Percentiles rank a stretch among this genome's conserved stretches.
Evolutionary conservation across 257 asterid genomes (phyloP).

Genomic region (Solanum pimpinellifolium): DNA sequence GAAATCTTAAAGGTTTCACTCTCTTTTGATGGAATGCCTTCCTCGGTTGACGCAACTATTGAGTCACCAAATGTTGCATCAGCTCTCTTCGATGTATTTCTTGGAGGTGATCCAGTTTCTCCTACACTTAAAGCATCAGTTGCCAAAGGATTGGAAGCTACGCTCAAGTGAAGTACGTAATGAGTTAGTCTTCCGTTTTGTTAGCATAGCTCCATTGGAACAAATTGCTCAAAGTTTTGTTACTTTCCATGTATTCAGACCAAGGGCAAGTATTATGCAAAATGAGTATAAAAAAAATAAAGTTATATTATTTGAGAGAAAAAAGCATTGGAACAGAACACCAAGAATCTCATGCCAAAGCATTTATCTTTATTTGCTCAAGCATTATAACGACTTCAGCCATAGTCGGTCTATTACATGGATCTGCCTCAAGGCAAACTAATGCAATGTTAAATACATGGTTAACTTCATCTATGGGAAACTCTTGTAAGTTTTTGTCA

Average conservation of each 20-base stretch:
- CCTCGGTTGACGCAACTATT: conserved; percentile 58
- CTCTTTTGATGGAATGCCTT: conserved; percentile 55
- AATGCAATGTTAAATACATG: conserved; percentile 48
- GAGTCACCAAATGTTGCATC: conserved; percentile 59
- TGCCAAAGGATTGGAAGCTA: conserved; percentile 45
- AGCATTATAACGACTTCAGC: conserved; percentile 66
- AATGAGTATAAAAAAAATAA: background rate
- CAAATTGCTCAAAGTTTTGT: background rate
- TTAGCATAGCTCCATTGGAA: background rate
- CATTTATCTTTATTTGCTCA: conserved; percentile 36
- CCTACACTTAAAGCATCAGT: conserved; percentile 71
- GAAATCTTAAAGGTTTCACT: conserved; percentile 44
- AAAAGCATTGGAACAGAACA: background rate
- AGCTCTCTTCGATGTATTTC: conserved; percentile 79
- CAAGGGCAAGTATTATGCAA: background rate
- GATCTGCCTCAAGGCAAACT: conserved; percentile 71
- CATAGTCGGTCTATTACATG: conserved; percentile 70
- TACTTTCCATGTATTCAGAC: background rate
- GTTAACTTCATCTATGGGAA: conserved; percentile 39
- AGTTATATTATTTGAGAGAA: background rate
- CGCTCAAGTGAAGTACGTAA: conserved; percentile 26
- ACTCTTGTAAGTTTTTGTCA: conserved; percentile 45
- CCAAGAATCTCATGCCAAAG: conserved; percentile 1
- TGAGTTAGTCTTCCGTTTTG: background rate
- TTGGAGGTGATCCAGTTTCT: conserved; percentile 74